phyloP scores from a whole-genome alignment of 148 eudicot species.

The Vaccinium myrtillus region DNA sequence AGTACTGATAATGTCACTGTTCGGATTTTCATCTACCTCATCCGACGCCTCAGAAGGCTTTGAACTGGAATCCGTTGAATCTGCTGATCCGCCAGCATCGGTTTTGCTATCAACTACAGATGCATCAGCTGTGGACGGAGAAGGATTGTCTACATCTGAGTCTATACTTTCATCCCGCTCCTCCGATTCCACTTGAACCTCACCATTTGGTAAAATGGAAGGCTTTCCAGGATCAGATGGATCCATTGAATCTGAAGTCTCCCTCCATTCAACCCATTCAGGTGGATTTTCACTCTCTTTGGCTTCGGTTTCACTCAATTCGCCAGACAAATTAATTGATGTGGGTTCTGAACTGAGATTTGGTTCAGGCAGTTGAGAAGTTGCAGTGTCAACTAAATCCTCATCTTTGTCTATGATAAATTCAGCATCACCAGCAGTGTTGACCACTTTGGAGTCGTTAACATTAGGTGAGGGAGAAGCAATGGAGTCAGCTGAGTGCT shows the following conservation, averaged over 20 bases:
- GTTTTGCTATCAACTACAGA: constrained; percentile 16
- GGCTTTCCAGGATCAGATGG: constrained; percentile 30
- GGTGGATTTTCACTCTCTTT: constrained; percentile 46
- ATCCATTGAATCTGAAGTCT: constrained; percentile 48
- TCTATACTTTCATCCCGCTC: constrained; percentile 23
- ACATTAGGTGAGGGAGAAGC: constrained; percentile 50
- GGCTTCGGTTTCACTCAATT: constrained; percentile 18
- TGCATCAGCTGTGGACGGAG: constrained; percentile 22
- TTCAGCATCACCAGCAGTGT: constrained; percentile 31
- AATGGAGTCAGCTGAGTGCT: constrained; percentile 34
- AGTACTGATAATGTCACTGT: background rate
- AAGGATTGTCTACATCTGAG: constrained; percentile 25
- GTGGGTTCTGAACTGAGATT: constrained; percentile 23
- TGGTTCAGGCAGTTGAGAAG: constrained; percentile 35
- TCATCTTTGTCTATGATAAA: constrained; percentile 29
- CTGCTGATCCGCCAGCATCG: constrained; percentile 18
- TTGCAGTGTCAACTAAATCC: constrained; percentile 37
- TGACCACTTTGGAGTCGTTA: constrained; percentile 25
- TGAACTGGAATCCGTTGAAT: constrained; percentile 10
- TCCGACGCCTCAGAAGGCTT: constrained; percentile 13
- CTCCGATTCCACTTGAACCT: constrained; percentile 28
- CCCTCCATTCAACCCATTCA: constrained; percentile 89
- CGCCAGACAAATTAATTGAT: constrained; percentile 8
- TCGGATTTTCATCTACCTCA: constrained; percentile 16
- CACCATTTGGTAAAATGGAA: constrained; percentile 38